Base-by-base conservation (phyloP, 306 rosid genomes). In the Malus asiatica region DNA sequence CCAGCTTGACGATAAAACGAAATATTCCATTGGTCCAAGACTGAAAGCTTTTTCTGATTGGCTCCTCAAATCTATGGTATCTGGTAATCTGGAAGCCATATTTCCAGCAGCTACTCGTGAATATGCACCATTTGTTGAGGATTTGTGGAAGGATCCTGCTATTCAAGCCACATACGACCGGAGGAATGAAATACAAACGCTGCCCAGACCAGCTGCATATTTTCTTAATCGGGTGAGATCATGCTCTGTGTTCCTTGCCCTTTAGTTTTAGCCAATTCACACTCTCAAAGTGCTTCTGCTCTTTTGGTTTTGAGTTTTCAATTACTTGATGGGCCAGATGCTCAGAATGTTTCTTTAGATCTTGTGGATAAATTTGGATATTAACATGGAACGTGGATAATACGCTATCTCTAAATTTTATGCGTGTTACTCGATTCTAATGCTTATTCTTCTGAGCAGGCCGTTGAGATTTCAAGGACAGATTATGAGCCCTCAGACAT, bases 141-240 rank as follows among this genome's bases (percentile, higher is more conserved):
- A 90, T 69, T 78, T 93, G 71, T 90, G 96, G 96, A 85, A 80
- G 67, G 93, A 89, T 66, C 51, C 88, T 46, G 98, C 98, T 82
- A 89, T 90, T 79, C 90, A 86, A 72, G 95, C 91, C 60, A 82
- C 96, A 35, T 90, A 93, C 74, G 80, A 69, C 9, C 77, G 95
- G 73, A 88, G 88, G 78, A 74, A 90, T 77, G 96, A 93, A 78
- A 63, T 93, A 62, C 82, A 87, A 88, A 74, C 76, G 87, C 89
- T 93, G 60, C 94, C 98, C 20, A 83, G 81, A 84, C 83, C 57
- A 70, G 94, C 96, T 11, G 63, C 88, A 58, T 90, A 89, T 79
- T 93, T 90, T 78, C 88, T 93, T 64, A 78, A 83, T 66, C 84
- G 87, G 88, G 96, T 93, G 66, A 82, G 93, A 79, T 76, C 14